Evolutionary conservation across 257 asterid genomes (phyloP), one percentile per base, ranked within the genome.

Genomic region (Coffea canephora): DNA sequence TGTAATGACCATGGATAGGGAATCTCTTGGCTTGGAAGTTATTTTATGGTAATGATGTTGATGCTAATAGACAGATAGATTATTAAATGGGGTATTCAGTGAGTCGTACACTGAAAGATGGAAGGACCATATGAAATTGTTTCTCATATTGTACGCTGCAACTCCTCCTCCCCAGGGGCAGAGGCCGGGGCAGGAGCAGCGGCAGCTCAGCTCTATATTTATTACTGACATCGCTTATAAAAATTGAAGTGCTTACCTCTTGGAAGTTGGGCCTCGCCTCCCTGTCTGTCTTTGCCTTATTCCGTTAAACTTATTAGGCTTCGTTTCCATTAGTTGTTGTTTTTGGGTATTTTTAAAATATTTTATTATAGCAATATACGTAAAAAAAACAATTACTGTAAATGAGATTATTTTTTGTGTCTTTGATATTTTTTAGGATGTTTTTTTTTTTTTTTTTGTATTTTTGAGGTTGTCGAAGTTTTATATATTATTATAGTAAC

Each of bases 91-190:
- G 55, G 76, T 16, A 49, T 54, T n/a, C 34, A 50, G 16, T 68
- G 66, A 71, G 13, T 71, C 50, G 83, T 84, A 72, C 75, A 14
- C 66, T 71, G 80, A 82, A 85, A 78, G 77, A 76, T 59, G 80
- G 68, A 80, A 80, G 70, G 69, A 71, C 78, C 14, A 69, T 64
- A 76, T 62, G 69, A 41, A 41, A 65, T 50, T 34, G 57, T 72
- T 70, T 41, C 31, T 70, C 36, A 16, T 62, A 50, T n/a, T 50
- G 57, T 13, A 50, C 57, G 4, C 18, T 50, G 57, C 57, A 15
- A 13, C 3, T 16, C 80, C 80, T 67, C 69, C 62, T 55, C 72
- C 75, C 83, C 55, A 9, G 34, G 83, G 70, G 34, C 34, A 5
- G 61, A 41, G 49, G 61, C 57, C 12, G 57, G 18, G 54, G 14